These are phyloP conservation scores for Diospyros kaki DNA, from an alignment of 148 eudicot genomes.

Conservation along the genomic window DNA sequence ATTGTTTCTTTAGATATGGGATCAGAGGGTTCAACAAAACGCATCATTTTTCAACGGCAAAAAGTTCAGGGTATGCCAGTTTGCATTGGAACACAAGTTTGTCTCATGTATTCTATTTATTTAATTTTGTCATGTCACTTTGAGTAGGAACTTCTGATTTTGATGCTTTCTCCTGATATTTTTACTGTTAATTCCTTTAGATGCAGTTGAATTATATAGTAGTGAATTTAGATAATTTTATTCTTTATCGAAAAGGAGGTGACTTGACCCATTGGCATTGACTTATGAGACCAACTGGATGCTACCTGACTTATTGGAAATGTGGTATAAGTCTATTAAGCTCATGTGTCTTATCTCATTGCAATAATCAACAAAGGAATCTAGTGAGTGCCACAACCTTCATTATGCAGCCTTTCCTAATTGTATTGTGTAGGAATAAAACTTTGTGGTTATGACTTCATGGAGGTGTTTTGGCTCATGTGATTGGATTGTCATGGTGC, in stretches of 20 bases:
- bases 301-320: not conserved
- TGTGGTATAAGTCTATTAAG: not conserved
- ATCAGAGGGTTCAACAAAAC: constrained; percentile 44
- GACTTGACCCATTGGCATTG: not conserved
- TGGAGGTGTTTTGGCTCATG: not conserved
- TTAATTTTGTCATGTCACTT: constrained; percentile 2
- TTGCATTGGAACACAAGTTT: not conserved
- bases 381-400: not conserved
- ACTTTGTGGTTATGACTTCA: not conserved
- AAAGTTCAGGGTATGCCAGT: constrained; percentile 72
- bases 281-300: not conserved
- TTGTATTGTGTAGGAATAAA: not conserved
- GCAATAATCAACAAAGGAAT: not conserved
- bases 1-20: constrained; percentile 58
- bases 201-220: not conserved
- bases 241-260: not conserved
- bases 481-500: not conserved
- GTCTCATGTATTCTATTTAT: not conserved
- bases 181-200: not conserved
- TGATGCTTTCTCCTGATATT: not conserved
- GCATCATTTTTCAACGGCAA: constrained; percentile 61
- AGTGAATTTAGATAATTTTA: not conserved
- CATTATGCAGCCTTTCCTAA: not conserved
- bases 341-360: not conserved
- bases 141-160: not conserved